phyloP scores from a whole-genome alignment of 306 rosid species.

The Fagus sylvatica region DNA sequence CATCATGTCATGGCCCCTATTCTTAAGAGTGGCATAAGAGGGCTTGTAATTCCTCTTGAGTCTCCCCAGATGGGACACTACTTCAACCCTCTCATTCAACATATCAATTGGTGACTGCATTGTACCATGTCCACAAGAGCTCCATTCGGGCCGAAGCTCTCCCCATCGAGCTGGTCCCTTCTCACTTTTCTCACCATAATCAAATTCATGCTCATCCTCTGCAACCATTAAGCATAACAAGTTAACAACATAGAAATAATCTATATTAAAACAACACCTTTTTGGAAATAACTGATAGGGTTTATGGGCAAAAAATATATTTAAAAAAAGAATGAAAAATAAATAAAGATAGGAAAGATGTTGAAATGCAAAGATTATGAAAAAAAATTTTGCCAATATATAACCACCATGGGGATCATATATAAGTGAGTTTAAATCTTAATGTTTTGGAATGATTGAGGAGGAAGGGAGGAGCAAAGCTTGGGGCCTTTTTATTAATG shows the following conservation, averaged over 20 bases:
- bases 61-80: slow-evolving; percentile 33
- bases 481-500: too few relatives aligned
- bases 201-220: slow-evolving; percentile 66
- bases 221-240: not conserved
- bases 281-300: too few relatives aligned
- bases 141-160: slow-evolving; percentile 55
- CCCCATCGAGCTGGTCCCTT: slow-evolving; percentile 77
- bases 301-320: not conserved
- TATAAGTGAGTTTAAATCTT: too few relatives aligned
- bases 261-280: not conserved
- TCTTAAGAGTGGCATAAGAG: slow-evolving; percentile 58
- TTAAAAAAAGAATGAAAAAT: too few relatives aligned
- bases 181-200: slow-evolving; percentile 33
- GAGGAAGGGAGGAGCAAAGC: too few relatives aligned
- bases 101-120: slow-evolving; percentile 84
- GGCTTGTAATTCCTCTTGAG: slow-evolving; percentile 44
- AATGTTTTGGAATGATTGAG: too few relatives aligned
- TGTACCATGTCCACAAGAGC: slow-evolving; percentile 45
- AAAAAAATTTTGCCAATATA: too few relatives aligned
- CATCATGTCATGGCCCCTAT: slow-evolving; percentile 74
- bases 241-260: not conserved
- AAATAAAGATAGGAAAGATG: too few relatives aligned
- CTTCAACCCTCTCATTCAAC: slow-evolving; percentile 40
- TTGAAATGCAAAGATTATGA: too few relatives aligned
- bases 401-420: too few relatives aligned